These are phyloP conservation scores for Lactarius sanguifluus DNA, from an alignment of 768 basidiomycete genomes.

Conservation along the genomic window DNA sequence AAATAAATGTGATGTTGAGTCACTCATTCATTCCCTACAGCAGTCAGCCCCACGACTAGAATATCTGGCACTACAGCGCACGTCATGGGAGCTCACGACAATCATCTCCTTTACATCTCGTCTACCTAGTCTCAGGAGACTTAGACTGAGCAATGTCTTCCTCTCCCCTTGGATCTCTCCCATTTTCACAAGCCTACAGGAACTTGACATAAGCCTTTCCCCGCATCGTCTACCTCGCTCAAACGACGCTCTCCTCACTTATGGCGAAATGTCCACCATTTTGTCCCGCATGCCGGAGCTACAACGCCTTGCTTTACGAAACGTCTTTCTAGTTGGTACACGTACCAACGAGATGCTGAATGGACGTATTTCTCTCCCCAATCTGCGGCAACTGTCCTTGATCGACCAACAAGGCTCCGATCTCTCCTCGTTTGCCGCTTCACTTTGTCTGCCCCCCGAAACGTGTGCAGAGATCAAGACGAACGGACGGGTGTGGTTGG, in stretches of 20 bases:
- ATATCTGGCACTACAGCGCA: conserved; percentile 3
- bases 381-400: conserved; percentile 1
- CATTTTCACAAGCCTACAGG: conserved; percentile 7
- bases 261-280: conserved; percentile 1
- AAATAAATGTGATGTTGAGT: not conserved
- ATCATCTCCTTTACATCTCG: not conserved
- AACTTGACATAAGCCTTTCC: conserved; percentile 9
- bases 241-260: conserved; percentile 1
- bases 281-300: conserved; percentile 9
- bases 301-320: conserved; percentile 5
- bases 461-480: conserved; percentile 12
- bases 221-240: not conserved
- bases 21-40: conserved; percentile 2
- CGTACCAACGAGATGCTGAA: not conserved
- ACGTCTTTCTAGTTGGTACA: not conserved
- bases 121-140: conserved; percentile 13
- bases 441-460: not conserved
- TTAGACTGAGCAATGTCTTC: conserved; percentile 6
- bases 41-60: conserved; percentile 7
- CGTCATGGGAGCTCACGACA: conserved; percentile 8
- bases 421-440: conserved; percentile 5
- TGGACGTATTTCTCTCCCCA: conserved; percentile 1
- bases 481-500: not conserved
- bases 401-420: conserved; percentile 5
- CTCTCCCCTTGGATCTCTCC: conserved; percentile 12